Evolutionary conservation across 2,329 filamentous ascomycete genomes (phyloP).

Genomic region (Macroventuria anomochaeta): DNA sequence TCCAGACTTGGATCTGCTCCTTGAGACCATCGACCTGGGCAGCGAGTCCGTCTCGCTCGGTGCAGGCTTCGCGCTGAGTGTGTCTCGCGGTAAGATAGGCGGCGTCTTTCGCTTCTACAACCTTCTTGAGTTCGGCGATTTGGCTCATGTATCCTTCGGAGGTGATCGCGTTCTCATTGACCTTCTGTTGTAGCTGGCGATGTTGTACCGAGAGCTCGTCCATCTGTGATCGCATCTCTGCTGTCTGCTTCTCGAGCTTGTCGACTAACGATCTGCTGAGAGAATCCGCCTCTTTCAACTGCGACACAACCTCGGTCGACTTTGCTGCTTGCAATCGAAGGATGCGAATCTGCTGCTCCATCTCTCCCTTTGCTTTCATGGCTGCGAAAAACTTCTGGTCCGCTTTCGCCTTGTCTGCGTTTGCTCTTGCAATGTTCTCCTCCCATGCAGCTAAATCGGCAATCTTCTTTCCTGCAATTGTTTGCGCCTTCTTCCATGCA

Average conservation of each 20-base stretch:
- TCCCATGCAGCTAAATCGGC: constrained; percentile 77
- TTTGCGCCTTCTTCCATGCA: constrained; percentile 88
- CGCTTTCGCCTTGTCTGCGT: constrained; percentile 91
- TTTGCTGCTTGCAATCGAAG: constrained; percentile 84
- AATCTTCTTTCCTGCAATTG: constrained; percentile 84
- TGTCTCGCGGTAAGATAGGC: constrained; percentile 69
- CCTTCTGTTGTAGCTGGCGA: constrained; percentile 75
- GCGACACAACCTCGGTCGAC: constrained; percentile 90
- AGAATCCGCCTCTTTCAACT: constrained; percentile 88
- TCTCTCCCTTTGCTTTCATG: constrained; percentile 89
- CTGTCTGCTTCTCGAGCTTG: constrained; percentile 89
- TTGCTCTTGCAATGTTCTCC: constrained; percentile 75
- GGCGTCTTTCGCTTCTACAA: constrained; percentile 78
- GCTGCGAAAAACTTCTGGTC: constrained; percentile 98
- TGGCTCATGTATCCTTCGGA: constrained; percentile 78
- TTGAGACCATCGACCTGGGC: constrained; percentile 77
- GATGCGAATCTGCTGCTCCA: constrained; percentile 78
- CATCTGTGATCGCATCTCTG: constrained; percentile 81
- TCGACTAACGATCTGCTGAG: constrained; percentile 76
- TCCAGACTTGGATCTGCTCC: constrained; percentile 86
- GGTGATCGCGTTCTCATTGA: constrained; percentile 71
- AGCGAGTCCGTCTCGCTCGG: constrained; percentile 80
- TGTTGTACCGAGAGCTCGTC: constrained; percentile 73
- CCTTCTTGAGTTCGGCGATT: constrained; percentile 74
- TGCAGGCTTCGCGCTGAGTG: constrained; percentile 65